Evolutionary conservation across 306 rosid genomes (phyloP).

Genomic region (Vigna hirtella): DNA sequence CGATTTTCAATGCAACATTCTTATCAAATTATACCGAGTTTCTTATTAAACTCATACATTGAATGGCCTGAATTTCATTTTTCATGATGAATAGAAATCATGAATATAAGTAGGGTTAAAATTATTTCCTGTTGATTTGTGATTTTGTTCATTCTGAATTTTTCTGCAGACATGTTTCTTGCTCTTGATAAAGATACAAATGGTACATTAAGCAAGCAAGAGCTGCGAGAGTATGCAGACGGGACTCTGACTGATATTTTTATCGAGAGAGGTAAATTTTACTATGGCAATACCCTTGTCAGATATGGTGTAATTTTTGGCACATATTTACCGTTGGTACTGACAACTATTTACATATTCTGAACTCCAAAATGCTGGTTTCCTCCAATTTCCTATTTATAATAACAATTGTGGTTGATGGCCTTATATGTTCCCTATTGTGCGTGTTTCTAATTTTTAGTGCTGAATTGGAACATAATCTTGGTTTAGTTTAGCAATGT

Average conservation of each 20-base stretch:
- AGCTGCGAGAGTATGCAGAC: conserved; percentile 96
- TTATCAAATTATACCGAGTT: neutral
- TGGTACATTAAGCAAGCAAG: conserved; percentile 93
- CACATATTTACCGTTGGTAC: conserved; percentile 7
- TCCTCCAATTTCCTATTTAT: conserved; percentile 24
- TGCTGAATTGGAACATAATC: conserved; percentile 18
- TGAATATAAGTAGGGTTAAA: conserved; percentile 10
- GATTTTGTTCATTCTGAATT: conserved; percentile 33
- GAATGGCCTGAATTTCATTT: neutral
- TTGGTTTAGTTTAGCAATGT: conserved; percentile 3
- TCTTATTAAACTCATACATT: neutral
- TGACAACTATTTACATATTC: conserved; percentile 13
- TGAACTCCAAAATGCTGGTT: neutral
- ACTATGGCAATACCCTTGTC: neutral
- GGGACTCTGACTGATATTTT: conserved; percentile 96
- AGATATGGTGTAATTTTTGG: conserved; percentile 22
- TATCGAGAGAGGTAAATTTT: conserved; percentile 84
- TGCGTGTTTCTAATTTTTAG: conserved; percentile 1
- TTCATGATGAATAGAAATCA: conserved; percentile 28
- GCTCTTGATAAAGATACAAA: conserved; percentile 87
- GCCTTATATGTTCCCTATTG: neutral
- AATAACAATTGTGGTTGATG: conserved; percentile 28
- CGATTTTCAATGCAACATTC: conserved; percentile 15
- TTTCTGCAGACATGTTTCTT: conserved; percentile 84
- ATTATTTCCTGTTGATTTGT: conserved; percentile 11